These are phyloP conservation scores for Xylaria intraflava DNA, from an alignment of 495 filamentous ascomycete genomes.

Conservation along the genomic window DNA sequence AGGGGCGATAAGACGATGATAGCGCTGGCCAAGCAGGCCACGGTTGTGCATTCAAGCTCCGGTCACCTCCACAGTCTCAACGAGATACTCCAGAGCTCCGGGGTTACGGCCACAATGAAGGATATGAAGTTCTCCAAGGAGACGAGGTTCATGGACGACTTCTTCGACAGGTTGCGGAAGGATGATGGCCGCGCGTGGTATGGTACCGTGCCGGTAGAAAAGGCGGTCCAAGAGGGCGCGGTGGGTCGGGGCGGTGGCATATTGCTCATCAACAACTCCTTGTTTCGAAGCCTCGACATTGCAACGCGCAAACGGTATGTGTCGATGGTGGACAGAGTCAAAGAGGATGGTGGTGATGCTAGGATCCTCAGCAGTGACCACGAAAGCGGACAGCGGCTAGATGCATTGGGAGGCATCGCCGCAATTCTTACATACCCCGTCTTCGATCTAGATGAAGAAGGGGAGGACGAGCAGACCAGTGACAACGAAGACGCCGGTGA, in stretches of 20 bases:
- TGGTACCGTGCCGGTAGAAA: conserved; percentile 76
- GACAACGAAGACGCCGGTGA: conserved; percentile 14
- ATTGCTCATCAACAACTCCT: conserved; percentile 72
- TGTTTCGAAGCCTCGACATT: conserved; percentile 84
- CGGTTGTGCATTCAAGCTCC: conserved; percentile 76
- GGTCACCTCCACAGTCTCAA: conserved; percentile 81
- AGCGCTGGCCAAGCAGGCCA: conserved; percentile 53
- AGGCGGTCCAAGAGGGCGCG: conserved; percentile 80
- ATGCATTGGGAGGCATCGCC: conserved; percentile 79
- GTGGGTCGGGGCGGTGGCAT: conserved; percentile 80
- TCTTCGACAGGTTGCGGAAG: conserved; percentile 69
- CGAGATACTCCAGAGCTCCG: conserved; percentile 73
- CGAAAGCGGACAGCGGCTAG: conserved; percentile 84
- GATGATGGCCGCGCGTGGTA: conserved; percentile 93
- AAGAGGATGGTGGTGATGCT: conserved; percentile 79
- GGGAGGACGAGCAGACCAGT: conserved; percentile 43
- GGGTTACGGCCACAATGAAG: conserved; percentile 66
- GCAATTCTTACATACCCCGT: conserved; percentile 88
- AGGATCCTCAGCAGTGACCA: conserved; percentile 85
- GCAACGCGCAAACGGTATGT: conserved; percentile 76
- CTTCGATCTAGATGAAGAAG: conserved; percentile 63
- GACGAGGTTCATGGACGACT: conserved; percentile 77
- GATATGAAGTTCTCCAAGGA: conserved; percentile 85
- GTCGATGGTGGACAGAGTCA: conserved; percentile 81
- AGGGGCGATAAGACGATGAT: conserved; percentile 56